Percentiles rank a stretch among this genome's conserved stretches.
phyloP scores from a whole-genome alignment of 2,329 filamentous ascomycete genomes.

The Aspergillus luchuensis region DNA sequence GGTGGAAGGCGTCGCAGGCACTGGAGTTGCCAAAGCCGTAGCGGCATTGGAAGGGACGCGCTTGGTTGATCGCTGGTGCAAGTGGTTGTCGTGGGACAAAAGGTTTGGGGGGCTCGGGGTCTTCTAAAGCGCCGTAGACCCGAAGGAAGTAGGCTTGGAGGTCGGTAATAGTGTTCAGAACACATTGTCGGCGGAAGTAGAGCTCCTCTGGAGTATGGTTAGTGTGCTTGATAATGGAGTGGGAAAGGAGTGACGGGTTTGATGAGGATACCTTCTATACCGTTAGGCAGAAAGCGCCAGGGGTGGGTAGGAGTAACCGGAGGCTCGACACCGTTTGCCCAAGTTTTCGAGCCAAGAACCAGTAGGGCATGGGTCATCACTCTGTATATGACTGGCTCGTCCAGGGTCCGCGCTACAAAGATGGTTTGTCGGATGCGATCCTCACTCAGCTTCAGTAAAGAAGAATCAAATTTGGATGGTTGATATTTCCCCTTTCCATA shows the following conservation, averaged over 20 bases:
- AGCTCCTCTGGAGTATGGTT: slow-evolving; percentile 41
- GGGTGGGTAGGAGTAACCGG: slow-evolving; percentile 25
- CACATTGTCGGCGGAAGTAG: slow-evolving; percentile 43
- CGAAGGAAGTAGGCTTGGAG: slow-evolving; percentile 47
- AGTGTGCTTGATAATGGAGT: not conserved
- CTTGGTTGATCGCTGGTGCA: slow-evolving; percentile 23
- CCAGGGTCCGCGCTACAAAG: slow-evolving; percentile 38
- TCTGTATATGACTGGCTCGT: slow-evolving; percentile 30
- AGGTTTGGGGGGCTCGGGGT: slow-evolving; percentile 22
- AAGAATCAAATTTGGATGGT: slow-evolving; percentile 26
- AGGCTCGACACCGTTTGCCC: slow-evolving; percentile 34
- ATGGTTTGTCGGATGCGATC: slow-evolving; percentile 44
- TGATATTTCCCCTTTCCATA: slow-evolving; percentile 34
- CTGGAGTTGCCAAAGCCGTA: slow-evolving; percentile 45
- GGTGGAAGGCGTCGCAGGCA: slow-evolving; percentile 48
- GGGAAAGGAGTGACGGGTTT: not conserved
- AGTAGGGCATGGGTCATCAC: slow-evolving; percentile 40
- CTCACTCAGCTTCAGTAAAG: slow-evolving; percentile 37
- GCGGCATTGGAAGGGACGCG: slow-evolving; percentile 42
- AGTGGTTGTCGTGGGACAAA: slow-evolving; percentile 8
- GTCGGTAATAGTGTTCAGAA: slow-evolving; percentile 47
- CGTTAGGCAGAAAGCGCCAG: slow-evolving; percentile 42
- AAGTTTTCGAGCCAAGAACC: slow-evolving; percentile 40
- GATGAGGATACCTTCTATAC: slow-evolving; percentile 43
- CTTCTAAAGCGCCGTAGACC: slow-evolving; percentile 43